Conservation (phyloP, 257 asterid species). For the Gentiana dahurica region DNA sequence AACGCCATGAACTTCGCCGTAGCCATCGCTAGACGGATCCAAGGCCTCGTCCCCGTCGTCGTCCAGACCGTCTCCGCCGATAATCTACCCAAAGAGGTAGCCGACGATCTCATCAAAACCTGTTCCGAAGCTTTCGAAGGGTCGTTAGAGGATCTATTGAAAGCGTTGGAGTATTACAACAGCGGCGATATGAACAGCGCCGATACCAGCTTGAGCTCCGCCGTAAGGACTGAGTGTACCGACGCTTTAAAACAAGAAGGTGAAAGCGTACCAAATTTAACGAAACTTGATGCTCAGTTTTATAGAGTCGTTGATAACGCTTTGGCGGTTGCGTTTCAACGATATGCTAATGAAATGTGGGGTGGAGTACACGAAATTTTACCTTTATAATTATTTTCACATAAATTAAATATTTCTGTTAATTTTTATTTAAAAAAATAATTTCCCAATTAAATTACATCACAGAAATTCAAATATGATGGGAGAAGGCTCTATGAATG, state of each 20-base stretch:
- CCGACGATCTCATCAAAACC: slow-evolving; percentile 3
- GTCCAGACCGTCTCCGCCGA: slow-evolving; percentile 7
- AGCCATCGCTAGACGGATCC: slow-evolving; percentile 12
- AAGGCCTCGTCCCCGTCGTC: slow-evolving; percentile 6
- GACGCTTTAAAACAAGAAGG: slow-evolving; percentile 28
- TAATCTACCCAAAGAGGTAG: background rate
- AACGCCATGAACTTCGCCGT: slow-evolving; percentile 26
- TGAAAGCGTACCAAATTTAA: slow-evolving; percentile 7
- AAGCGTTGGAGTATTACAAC: slow-evolving; percentile 13
- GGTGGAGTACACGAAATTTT: background rate
- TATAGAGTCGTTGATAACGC: slow-evolving; percentile 19
- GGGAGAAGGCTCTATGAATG: background rate
- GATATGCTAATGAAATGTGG: background rate
- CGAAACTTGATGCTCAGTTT: slow-evolving; percentile 8
- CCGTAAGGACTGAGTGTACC: slow-evolving; percentile 17
- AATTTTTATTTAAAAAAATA: background rate
- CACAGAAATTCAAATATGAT: background rate
- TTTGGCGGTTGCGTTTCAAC: slow-evolving; percentile 24
- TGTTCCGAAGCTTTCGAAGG: slow-evolving; percentile 19
- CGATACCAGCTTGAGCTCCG: slow-evolving; percentile 23
- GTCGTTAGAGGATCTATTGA: slow-evolving; percentile 16
- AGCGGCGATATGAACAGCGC: slow-evolving; percentile 22
- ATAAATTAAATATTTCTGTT: background rate
- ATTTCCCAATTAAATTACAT: no score
- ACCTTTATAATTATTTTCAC: background rate